Base-by-base conservation (phyloP, 495 filamentous ascomycete genomes). In the Penicillium subrubescens region DNA sequence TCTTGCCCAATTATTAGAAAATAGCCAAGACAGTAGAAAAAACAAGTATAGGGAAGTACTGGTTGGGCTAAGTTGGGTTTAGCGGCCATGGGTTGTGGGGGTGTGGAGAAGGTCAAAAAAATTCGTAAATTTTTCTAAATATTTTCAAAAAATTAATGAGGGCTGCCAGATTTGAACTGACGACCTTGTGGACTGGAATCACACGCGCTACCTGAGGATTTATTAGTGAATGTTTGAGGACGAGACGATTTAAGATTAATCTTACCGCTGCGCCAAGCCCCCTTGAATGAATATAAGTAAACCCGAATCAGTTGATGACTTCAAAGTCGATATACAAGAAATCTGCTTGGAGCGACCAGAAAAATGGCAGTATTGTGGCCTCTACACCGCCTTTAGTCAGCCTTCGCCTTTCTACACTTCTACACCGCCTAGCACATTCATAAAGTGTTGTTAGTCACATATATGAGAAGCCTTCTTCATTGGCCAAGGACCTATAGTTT, bases 81-180 rank as follows among this genome's bases (percentile, higher is more conserved):
- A 37, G 35, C 35, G 37, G 14, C 1, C 14, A 41, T 17, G 37
- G 14, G 5, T 33, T 33, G 31, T 33, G 31, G 31, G 8, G 31
- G 8, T 33, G 31, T 33, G 31, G 31, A 33, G 5, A 6, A 33
- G 31, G 31, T 6, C 31, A 7, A 17, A 41, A 41, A 41, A 17
- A 41, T 17, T 41, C 12, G 14, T 17, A 41, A 41, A 41, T 15
- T 12, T 23, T 50, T 21, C 19, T 50, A 27, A 25, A 29, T 5
- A 29, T 23, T 0, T 0, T 2, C 8, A 51, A 51, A 51, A 51
- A 51, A 5, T 29, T 51, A 8, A 23, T 51, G 51, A 53, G 51
- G 51, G 51, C 51, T 54, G 31, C 51, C 51, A 54, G 51, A 54
- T 54, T 54, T 54, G 51, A 54, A 54, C 51, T 54, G 51, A 54